Evolutionary conservation across 768 basidiomycete genomes (phyloP).

Genomic region (Heimioporus sp.): DNA sequence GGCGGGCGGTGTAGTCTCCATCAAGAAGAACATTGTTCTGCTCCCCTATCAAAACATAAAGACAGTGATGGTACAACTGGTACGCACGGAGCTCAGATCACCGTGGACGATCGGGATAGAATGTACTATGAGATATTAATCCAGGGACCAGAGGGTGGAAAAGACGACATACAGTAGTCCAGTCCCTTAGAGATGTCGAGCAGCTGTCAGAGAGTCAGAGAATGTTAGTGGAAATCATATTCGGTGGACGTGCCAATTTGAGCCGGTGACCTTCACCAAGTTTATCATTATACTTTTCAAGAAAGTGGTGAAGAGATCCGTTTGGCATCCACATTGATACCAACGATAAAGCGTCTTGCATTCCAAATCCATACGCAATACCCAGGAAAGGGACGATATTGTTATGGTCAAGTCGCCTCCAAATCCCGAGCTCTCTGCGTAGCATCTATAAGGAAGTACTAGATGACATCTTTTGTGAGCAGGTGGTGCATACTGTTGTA

Average conservation of each 20-base stretch:
- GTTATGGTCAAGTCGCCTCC: background rate
- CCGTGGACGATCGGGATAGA: constrained; percentile 15
- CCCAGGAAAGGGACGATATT: background rate
- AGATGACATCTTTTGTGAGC: no score
- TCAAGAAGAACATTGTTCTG: constrained; percentile 22
- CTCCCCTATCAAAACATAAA: background rate
- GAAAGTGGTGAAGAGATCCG: constrained; percentile 20
- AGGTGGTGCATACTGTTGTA: no score
- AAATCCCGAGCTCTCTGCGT: no score
- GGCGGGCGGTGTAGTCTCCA: no score
- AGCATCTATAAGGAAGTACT: no score
- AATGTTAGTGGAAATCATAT: background rate
- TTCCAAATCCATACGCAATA: background rate
- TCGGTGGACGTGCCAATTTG: constrained; percentile 11
- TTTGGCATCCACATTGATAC: constrained; percentile 33
- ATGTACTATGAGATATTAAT: constrained; percentile 10
- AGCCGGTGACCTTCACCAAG: constrained; percentile 5
- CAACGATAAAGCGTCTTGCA: constrained; percentile 12
- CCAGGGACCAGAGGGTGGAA: background rate
- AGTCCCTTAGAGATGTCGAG: constrained; percentile 14
- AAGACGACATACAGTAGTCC: constrained; percentile 4
- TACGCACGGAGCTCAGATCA: constrained; percentile 16
- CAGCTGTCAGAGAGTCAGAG: constrained; percentile 20
- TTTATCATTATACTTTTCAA: background rate
- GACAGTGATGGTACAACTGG: no score